phyloP scores from a whole-genome alignment of 2,329 filamentous ascomycete species.

The Neonectria sp. region DNA sequence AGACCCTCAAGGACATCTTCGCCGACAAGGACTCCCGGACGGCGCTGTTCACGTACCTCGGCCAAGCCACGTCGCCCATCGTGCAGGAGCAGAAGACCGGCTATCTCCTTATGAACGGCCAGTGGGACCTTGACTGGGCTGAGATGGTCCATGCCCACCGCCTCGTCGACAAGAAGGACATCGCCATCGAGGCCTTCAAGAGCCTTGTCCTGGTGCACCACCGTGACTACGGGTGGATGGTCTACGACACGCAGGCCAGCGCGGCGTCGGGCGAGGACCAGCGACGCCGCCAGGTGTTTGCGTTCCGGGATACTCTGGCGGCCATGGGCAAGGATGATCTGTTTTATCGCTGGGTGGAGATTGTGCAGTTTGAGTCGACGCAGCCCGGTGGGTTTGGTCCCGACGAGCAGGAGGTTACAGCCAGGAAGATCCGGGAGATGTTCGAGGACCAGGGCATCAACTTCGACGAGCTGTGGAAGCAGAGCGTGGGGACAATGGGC shows the following conservation, averaged over 20 bases:
- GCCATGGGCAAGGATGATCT: constrained; percentile 87
- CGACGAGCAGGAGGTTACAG: constrained; percentile 80
- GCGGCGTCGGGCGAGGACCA: constrained; percentile 71
- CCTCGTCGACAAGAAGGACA: constrained; percentile 75
- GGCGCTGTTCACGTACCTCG: constrained; percentile 73
- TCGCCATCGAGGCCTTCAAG: constrained; percentile 77
- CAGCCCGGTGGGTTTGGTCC: constrained; percentile 83
- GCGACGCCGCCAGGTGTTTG: constrained; percentile 80
- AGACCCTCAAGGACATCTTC: constrained; percentile 69
- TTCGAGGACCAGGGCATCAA: constrained; percentile 84
- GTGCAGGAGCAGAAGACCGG: constrained; percentile 85
- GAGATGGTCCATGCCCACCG: constrained; percentile 82
- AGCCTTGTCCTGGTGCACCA: constrained; percentile 79
- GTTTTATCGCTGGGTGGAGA: constrained; percentile 94
- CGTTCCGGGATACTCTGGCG: constrained; percentile 83
- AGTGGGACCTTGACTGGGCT: constrained; percentile 91
- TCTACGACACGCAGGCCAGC: constrained; percentile 71
- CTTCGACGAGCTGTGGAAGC: constrained; percentile 85
- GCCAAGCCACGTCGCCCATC: constrained; percentile 78
- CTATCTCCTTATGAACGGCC: constrained; percentile 85
- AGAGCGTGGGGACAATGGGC: constrained; percentile 54
- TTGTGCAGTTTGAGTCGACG: constrained; percentile 89
- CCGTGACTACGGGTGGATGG: constrained; percentile 77
- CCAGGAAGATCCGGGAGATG: constrained; percentile 80
- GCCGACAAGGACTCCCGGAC: constrained; percentile 66